phyloP scores from a whole-genome alignment of 805 yeast genomes.

The Candida xiaguanensis region DNA sequence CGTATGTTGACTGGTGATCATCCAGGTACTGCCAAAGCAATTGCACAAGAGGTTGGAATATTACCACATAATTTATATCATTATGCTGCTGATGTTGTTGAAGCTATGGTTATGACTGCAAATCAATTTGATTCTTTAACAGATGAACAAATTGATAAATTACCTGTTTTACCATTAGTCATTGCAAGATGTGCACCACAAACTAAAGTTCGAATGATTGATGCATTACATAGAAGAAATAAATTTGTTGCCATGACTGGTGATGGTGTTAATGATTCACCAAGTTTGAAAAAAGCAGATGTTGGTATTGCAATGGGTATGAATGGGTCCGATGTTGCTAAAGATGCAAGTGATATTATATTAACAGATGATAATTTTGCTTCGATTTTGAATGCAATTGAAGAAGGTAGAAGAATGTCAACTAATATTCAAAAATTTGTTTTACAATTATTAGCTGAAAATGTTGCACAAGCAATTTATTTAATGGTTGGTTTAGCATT shows the following conservation, averaged over 20 bases:
- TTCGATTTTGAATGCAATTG: constrained; percentile 78
- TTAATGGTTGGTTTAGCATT: constrained; percentile 73
- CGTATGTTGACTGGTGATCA: constrained; percentile 36
- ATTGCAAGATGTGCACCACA: constrained; percentile 83
- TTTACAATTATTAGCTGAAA: constrained; percentile 30
- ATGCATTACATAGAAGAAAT: constrained; percentile 51
- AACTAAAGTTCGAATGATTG: constrained; percentile 78
- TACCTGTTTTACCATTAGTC: constrained; percentile 68
- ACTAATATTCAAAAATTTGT: constrained; percentile 33
- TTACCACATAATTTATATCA: constrained; percentile 47
- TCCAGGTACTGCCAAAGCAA: constrained; percentile 32
- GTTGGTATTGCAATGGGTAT: constrained; percentile 91
- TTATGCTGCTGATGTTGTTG: constrained; percentile 52
- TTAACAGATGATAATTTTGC: constrained; percentile 93
- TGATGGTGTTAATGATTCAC: constrained; percentile 96
- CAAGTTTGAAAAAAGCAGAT: constrained; percentile 89
- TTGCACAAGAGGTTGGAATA: constrained; percentile 34
- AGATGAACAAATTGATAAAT: constrained; percentile 57
- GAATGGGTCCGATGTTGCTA: constrained; percentile 95
- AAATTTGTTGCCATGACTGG: constrained; percentile 83
- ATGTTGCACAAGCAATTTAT: constrained; percentile 53
- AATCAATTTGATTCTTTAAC: constrained; percentile 60
- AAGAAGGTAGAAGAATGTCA: constrained; percentile 31
- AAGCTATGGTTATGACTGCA: constrained; percentile 75
- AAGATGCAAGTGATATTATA: constrained; percentile 96